Conservation (phyloP, 2,329 filamentous ascomycete genomes). For the Thelonectria discophora region DNA sequence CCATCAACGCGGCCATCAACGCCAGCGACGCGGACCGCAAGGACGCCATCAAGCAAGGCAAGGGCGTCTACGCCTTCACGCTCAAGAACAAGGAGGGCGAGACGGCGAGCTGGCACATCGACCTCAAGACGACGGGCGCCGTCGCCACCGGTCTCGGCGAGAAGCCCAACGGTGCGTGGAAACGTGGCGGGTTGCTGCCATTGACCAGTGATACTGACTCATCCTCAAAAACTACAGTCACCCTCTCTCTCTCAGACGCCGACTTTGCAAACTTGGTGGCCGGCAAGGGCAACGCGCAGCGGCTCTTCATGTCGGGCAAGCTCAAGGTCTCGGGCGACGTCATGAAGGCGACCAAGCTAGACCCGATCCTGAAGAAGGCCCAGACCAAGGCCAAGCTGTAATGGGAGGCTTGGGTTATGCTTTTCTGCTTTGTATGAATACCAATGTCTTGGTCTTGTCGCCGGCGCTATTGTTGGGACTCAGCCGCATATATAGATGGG, state of each 20-base stretch:
- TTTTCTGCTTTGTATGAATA: slow-evolving; percentile 38
- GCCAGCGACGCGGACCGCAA: slow-evolving; percentile 77
- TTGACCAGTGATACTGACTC: slow-evolving; percentile 14
- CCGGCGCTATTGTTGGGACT: slow-evolving; percentile 19
- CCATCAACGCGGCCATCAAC: slow-evolving; percentile 77
- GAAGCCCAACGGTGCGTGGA: slow-evolving; percentile 83
- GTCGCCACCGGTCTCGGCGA: slow-evolving; percentile 80
- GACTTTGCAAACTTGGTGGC: slow-evolving; percentile 86
- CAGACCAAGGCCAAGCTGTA: slow-evolving; percentile 86
- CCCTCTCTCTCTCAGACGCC: slow-evolving; percentile 82
- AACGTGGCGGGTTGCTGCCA: too few relatives aligned
- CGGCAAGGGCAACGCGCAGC: slow-evolving; percentile 94
- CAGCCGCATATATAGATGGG: slow-evolving; percentile 31
- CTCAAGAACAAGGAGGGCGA: slow-evolving; percentile 88
- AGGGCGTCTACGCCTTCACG: slow-evolving; percentile 88
- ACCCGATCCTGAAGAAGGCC: slow-evolving; percentile 90
- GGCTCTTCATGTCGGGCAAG: slow-evolving; percentile 97
- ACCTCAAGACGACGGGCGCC: slow-evolving; percentile 88
- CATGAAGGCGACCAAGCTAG: slow-evolving; percentile 98
- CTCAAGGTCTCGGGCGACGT: slow-evolving; percentile 98
- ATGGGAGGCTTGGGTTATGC: too few relatives aligned
- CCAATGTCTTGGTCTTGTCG: slow-evolving; percentile 25
- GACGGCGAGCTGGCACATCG: slow-evolving; percentile 90
- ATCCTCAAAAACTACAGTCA: slow-evolving; percentile 65
- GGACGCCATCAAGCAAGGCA: slow-evolving; percentile 88